Percentiles rank a stretch among this genome's conserved stretches.
These are phyloP conservation scores for Priceomyces melissophilus DNA, from an alignment of 805 yeast species.

Conservation along the genomic window DNA sequence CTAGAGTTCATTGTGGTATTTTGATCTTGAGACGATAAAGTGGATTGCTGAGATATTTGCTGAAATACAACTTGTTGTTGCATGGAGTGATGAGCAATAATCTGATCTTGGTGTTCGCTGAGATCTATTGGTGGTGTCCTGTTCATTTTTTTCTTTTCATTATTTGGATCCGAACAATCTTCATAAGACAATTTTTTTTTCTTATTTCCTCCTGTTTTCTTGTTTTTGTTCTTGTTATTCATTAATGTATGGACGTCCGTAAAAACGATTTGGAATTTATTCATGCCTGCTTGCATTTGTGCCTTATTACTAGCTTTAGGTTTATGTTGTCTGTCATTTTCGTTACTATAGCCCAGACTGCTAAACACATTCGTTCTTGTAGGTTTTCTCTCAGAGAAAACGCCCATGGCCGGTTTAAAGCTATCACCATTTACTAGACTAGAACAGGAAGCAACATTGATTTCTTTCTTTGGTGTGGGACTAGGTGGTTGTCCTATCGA, in stretches of 20 bases:
- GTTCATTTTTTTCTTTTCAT: neutral
- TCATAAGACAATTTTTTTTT: conserved; percentile 1
- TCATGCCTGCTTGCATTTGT: conserved; percentile 39
- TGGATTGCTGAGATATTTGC: conserved; percentile 2
- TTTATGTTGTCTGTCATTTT: neutral
- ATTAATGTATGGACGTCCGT: conserved; percentile 34
- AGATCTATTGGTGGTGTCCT: neutral
- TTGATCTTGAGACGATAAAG: conserved; percentile 9
- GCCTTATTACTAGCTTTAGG: conserved; percentile 15
- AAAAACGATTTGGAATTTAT: conserved; percentile 45
- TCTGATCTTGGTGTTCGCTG: conserved; percentile 1
- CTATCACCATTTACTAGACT: conserved; percentile 8
- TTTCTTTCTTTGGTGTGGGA: conserved; percentile 36
- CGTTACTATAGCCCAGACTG: conserved; percentile 3
- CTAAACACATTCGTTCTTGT: conserved; percentile 3
- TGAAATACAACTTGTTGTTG: conserved; percentile 2
- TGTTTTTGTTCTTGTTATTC: conserved; percentile 17
- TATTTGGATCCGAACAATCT: neutral
- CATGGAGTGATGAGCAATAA: conserved; percentile 1
- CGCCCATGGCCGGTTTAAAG: conserved; percentile 36
- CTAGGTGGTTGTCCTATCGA: conserved; percentile 23
- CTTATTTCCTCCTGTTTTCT: conserved; percentile 3
- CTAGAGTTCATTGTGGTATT: conserved; percentile 12
- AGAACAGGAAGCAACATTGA: conserved; percentile 3
- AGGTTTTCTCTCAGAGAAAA: conserved; percentile 27